Evolutionary conservation across 2,329 filamentous ascomycete species (phyloP).

Genomic region (Pezicula neosporulosa): DNA sequence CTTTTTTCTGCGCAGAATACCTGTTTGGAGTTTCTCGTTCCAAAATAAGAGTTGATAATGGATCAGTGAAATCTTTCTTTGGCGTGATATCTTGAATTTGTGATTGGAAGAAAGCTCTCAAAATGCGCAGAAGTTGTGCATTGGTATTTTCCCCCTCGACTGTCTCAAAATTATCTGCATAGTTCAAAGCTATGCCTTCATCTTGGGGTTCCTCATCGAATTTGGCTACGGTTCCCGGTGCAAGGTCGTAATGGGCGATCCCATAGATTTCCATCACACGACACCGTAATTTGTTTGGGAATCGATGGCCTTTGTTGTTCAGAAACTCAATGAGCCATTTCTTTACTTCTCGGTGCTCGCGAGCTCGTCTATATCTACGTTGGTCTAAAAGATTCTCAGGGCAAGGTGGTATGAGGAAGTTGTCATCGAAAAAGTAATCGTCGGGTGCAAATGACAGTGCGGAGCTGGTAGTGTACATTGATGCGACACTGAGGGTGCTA

Average conservation of each 20-base stretch:
- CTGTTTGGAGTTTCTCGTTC: neutral
- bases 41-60: neutral
- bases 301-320: conserved; percentile 17
- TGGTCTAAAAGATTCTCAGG: conserved; percentile 6
- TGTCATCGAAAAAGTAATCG: conserved; percentile 5
- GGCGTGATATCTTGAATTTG: neutral
- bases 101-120: neutral
- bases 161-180: neutral
- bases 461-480: neutral
- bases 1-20: no score
- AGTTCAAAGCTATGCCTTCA: neutral
- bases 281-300: conserved; percentile 14
- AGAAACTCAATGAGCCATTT: conserved; percentile 20
- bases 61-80: neutral
- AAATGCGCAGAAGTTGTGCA: neutral
- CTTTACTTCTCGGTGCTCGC: conserved; percentile 18
- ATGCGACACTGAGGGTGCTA: neutral
- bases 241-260: conserved; percentile 18
- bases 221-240: conserved; percentile 8
- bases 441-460: neutral
- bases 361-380: conserved; percentile 8
- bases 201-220: conserved; percentile 4
- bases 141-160: neutral
- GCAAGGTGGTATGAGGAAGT: conserved; percentile 17
- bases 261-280: conserved; percentile 21